Evolutionary conservation across 2,329 filamentous ascomycete genomes (phyloP).

Genomic region (Colletotrichum sp.): DNA sequence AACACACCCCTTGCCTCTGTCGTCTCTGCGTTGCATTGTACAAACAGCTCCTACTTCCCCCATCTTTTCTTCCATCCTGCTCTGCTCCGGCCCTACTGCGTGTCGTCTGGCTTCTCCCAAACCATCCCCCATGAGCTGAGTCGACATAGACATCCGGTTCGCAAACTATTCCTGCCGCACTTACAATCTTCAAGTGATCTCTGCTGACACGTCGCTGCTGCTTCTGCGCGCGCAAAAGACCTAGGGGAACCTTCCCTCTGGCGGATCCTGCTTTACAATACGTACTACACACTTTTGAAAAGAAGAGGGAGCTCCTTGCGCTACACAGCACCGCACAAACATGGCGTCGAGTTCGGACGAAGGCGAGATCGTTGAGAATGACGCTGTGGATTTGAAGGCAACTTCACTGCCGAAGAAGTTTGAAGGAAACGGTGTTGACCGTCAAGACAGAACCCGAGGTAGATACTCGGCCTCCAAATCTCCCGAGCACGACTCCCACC

Average conservation of each 20-base stretch:
- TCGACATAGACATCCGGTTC: constrained; percentile 25
- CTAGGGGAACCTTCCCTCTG: constrained; percentile 19
- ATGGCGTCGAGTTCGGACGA: constrained; percentile 73
- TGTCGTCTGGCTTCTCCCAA: background rate
- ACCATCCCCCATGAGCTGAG: constrained; percentile 21
- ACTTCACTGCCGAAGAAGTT: constrained; percentile 78
- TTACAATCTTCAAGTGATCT: constrained; percentile 15
- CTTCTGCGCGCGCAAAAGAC: constrained; percentile 17
- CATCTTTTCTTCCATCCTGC: background rate
- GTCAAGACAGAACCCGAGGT: constrained; percentile 79
- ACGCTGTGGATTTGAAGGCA: constrained; percentile 76
- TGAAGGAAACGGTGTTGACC: constrained; percentile 89
- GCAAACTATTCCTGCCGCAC: constrained; percentile 23
- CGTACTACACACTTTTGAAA: background rate
- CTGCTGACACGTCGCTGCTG: constrained; percentile 23
- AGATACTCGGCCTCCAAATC: constrained; percentile 61
- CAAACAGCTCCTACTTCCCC: background rate
- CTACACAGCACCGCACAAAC: background rate
- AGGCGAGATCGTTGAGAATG: constrained; percentile 83
- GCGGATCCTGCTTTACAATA: constrained; percentile 13
- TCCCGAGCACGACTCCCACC: constrained; percentile 54
- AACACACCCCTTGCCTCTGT: background rate
- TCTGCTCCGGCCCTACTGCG: constrained; percentile 1
- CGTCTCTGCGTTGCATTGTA: background rate
- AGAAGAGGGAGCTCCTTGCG: background rate